Evolutionary conservation across 2,329 filamentous ascomycete genomes (phyloP).

Genomic region (Niveomyces coronatus): DNA sequence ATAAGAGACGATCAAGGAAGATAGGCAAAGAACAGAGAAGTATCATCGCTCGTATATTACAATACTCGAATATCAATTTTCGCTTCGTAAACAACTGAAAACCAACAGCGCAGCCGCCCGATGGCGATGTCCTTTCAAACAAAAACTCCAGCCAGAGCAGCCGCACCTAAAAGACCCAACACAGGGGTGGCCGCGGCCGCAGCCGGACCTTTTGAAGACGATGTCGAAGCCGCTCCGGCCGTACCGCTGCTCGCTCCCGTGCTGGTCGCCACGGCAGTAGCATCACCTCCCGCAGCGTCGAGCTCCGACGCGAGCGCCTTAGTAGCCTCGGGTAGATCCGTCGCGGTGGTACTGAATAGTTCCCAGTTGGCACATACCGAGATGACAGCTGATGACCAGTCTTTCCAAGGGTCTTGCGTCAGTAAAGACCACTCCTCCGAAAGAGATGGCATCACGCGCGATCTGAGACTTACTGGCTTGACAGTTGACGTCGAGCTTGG

Average conservation of each 20-base stretch:
- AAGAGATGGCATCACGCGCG: no score
- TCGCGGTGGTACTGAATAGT: conserved; percentile 2
- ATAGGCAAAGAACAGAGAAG: no score
- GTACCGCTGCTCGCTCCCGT: background rate
- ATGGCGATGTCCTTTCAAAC: background rate
- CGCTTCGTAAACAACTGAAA: no score
- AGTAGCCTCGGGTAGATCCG: conserved; percentile 5
- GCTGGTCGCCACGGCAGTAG: background rate
- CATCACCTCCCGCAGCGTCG: background rate
- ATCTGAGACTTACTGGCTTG: conserved; percentile 3
- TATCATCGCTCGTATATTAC: no score
- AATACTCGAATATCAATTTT: no score
- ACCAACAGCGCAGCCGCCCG: no score
- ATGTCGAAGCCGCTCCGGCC: conserved; percentile 3
- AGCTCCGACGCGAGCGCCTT: conserved; percentile 8
- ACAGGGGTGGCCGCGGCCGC: conserved; percentile 5
- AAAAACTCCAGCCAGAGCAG: conserved; percentile 4
- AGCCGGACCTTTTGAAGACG: conserved; percentile 5
- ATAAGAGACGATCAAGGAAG: no score
- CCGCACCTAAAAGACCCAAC: conserved; percentile 6
- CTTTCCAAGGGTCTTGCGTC: background rate
- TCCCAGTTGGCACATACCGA: conserved; percentile 2
- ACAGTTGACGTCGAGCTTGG: conserved; percentile 3
- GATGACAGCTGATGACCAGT: background rate
- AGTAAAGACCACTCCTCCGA: background rate